These are phyloP conservation scores for Rubia occidens DNA, from an alignment of 305 asterid species.

Conservation along the genomic window DNA sequence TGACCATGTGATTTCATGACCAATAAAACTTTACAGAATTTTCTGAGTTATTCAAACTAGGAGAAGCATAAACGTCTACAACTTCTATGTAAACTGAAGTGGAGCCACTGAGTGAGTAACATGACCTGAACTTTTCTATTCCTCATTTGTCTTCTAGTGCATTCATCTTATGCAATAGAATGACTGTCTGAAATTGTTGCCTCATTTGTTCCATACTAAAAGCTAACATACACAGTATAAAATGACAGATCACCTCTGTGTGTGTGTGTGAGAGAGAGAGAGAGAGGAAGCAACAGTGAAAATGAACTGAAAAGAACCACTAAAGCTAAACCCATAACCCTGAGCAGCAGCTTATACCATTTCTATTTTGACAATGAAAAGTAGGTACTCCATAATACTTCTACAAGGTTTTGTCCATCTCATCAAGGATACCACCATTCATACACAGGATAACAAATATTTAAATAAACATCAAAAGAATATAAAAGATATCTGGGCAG, in stretches of 20 bases:
- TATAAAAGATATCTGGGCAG: neutral
- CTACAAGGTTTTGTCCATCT: neutral
- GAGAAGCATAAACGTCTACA: neutral
- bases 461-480: neutral
- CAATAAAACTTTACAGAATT: neutral
- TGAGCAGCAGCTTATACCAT: neutral
- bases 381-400: neutral
- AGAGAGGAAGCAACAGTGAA: neutral
- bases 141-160: neutral
- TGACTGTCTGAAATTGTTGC: too few species aligned
- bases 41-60: neutral
- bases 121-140: neutral
- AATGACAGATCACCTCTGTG: neutral
- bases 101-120: neutral
- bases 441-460: neutral
- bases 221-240: neutral
- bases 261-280: neutral
- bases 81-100: neutral
- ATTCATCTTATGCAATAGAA: neutral
- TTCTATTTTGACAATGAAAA: neutral
- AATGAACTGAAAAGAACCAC: neutral
- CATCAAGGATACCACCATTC: neutral
- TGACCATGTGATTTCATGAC: neutral
- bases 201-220: neutral
- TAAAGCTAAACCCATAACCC: neutral